Conservation (phyloP, 495 filamentous ascomycete species). For the Penicillium daleae region DNA sequence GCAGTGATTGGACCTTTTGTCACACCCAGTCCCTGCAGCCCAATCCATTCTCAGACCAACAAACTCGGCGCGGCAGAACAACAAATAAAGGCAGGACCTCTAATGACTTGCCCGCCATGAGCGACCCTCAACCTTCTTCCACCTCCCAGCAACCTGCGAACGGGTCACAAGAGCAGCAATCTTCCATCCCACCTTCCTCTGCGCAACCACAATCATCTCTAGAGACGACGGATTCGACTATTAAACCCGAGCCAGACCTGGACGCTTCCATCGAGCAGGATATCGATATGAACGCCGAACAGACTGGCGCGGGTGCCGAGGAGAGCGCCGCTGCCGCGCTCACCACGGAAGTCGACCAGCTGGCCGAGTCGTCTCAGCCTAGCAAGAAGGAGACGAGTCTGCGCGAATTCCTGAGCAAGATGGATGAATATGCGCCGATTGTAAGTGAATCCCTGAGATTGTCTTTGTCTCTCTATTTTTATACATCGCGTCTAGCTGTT, state of each 20-base stretch:
- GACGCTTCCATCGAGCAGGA: slow-evolving; percentile 50
- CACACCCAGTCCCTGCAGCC: slow-evolving; percentile 23
- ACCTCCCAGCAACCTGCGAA: slow-evolving; percentile 20
- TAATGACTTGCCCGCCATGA: slow-evolving; percentile 26
- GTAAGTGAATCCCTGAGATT: slow-evolving; percentile 55
- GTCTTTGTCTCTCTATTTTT: background rate
- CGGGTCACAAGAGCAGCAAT: slow-evolving; percentile 26
- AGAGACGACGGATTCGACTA: slow-evolving; percentile 18
- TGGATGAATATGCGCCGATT: slow-evolving; percentile 98
- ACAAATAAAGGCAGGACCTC: background rate
- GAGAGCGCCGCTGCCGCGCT: slow-evolving; percentile 16
- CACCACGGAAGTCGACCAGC: slow-evolving; percentile 32
- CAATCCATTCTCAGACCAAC: slow-evolving; percentile 9
- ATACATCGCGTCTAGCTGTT: background rate
- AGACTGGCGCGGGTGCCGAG: slow-evolving; percentile 23
- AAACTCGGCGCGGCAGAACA: background rate
- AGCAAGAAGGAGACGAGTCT: slow-evolving; percentile 88
- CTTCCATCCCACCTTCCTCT: slow-evolving; percentile 12
- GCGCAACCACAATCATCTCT: slow-evolving; percentile 4
- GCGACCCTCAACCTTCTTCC: slow-evolving; percentile 21
- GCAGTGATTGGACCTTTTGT: slow-evolving; percentile 24
- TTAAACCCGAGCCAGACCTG: slow-evolving; percentile 40
- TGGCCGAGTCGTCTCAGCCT: slow-evolving; percentile 52
- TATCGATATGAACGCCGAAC: slow-evolving; percentile 46
- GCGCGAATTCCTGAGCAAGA: slow-evolving; percentile 88